Conservation (phyloP, 2,329 filamentous ascomycete species). For the Coniochaeta hoffmannii region DNA sequence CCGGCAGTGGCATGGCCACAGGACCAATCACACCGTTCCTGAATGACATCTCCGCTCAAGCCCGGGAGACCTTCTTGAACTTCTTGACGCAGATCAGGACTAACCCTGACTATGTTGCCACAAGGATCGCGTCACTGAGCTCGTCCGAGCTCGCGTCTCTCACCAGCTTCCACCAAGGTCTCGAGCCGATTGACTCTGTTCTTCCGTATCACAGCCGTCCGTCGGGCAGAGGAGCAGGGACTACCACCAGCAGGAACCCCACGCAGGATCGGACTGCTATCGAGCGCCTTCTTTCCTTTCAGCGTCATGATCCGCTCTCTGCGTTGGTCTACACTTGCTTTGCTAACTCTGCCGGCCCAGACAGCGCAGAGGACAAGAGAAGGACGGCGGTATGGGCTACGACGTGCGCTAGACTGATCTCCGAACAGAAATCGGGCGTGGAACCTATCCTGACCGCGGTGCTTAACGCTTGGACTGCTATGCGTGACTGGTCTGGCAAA, state of each 20-base stretch:
- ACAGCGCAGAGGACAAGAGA: constrained; percentile 72
- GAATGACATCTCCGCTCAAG: constrained; percentile 67
- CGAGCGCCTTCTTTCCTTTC: constrained; percentile 79
- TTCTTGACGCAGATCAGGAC: constrained; percentile 78
- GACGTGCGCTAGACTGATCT: constrained; percentile 75
- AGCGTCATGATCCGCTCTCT: constrained; percentile 79
- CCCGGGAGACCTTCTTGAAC: constrained; percentile 66
- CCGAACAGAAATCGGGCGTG: constrained; percentile 65
- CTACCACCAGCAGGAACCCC: constrained; percentile 17
- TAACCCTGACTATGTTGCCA: constrained; percentile 81
- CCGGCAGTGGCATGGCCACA: constrained; percentile 26
- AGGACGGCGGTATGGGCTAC: constrained; percentile 84
- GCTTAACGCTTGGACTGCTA: constrained; percentile 78
- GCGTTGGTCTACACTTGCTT: constrained; percentile 83
- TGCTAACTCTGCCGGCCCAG: constrained; percentile 74
- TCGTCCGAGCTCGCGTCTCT: constrained; percentile 70
- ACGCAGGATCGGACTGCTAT: constrained; percentile 52
- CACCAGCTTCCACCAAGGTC: constrained; percentile 67
- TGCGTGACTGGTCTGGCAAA: constrained; percentile 84
- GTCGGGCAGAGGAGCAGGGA: constrained; percentile 32
- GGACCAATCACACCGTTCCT: constrained; percentile 49
- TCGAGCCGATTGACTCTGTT: constrained; percentile 78
- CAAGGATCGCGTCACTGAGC: constrained; percentile 68
- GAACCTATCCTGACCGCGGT: constrained; percentile 78
- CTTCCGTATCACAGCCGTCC: constrained; percentile 58